Percentiles rank a stretch among this genome's conserved stretches.
These are phyloP conservation scores for Aquilaria malaccensis DNA, from an alignment of 345 rosid species.

Conservation along the genomic window DNA sequence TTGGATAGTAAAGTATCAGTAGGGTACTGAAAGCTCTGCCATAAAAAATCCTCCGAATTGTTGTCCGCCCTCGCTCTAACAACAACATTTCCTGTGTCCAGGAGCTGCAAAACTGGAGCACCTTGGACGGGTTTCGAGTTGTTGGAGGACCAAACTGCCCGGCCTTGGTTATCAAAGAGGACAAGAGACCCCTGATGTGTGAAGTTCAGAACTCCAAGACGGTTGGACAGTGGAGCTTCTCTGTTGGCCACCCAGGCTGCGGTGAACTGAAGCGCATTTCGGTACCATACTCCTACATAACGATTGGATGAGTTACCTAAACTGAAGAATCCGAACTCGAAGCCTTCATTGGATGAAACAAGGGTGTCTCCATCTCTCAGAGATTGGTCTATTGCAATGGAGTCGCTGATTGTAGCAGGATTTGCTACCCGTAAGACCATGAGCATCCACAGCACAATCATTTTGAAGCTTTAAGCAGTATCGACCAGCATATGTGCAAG, in stretches of 20 bases:
- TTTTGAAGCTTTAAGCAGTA: too few species aligned
- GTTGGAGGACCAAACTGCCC: conserved; percentile 30
- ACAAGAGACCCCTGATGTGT: conserved; percentile 19
- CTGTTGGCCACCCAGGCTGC: conserved; percentile 45
- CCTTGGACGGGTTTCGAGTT: conserved; percentile 5
- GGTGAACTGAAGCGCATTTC: conserved; percentile 7
- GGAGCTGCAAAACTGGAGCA: conserved; percentile 26
- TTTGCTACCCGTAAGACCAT: background rate
- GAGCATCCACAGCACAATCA: too few species aligned
- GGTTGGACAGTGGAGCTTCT: conserved; percentile 19
- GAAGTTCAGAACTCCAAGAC: conserved; percentile 19
- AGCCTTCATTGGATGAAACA: conserved; percentile 15
- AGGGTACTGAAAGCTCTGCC: conserved; percentile 53
- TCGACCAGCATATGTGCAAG: too few species aligned
- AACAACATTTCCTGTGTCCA: conserved; percentile 42
- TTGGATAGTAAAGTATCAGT: conserved; percentile 28
- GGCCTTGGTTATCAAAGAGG: conserved; percentile 15
- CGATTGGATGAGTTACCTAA: conserved; percentile 15
- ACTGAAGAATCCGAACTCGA: conserved; percentile 30
- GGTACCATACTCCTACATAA: conserved; percentile 44
- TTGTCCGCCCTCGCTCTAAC: conserved; percentile 13
- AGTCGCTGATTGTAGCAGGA: conserved; percentile 1
- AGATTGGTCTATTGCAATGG: background rate
- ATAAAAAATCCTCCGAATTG: conserved; percentile 3
- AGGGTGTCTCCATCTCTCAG: background rate